Percentiles rank a stretch among this genome's conserved stretches.
Conservation (phyloP, 2,329 filamentous ascomycete species). For the Didymellaceae sp. region DNA sequence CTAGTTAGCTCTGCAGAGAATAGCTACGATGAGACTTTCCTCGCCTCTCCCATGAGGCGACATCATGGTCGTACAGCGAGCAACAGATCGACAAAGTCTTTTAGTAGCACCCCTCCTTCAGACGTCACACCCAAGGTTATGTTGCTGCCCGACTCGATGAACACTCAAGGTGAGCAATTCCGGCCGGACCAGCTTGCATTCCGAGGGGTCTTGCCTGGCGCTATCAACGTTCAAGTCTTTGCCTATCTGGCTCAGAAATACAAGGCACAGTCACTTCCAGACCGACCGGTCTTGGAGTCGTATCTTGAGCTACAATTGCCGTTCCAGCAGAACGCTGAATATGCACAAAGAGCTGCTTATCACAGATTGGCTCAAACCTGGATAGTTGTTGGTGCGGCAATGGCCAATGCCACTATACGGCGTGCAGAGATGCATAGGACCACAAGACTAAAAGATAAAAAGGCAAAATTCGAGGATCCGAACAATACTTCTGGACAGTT, state of each 20-base stretch:
- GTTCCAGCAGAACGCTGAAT: conserved; percentile 61
- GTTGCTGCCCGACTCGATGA: conserved; percentile 59
- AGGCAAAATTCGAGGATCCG: conserved; percentile 15
- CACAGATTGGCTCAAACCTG: conserved; percentile 64
- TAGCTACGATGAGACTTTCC: conserved; percentile 61
- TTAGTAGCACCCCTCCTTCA: conserved; percentile 61
- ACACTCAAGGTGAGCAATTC: conserved; percentile 48
- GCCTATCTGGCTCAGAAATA: conserved; percentile 55
- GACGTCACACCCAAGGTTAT: conserved; percentile 56
- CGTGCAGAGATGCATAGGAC: conserved; percentile 44
- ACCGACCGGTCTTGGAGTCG: conserved; percentile 48
- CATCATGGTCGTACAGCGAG: conserved; percentile 56
- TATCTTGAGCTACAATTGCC: conserved; percentile 48
- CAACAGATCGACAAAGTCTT: conserved; percentile 59
- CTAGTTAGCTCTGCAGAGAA: conserved; percentile 63
- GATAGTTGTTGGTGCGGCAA: conserved; percentile 61
- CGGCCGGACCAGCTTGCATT: conserved; percentile 56
- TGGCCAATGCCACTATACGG: conserved; percentile 57
- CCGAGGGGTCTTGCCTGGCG: conserved; percentile 57
- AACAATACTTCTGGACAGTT: conserved; percentile 18
- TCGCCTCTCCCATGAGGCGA: conserved; percentile 57
- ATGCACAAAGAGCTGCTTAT: conserved; percentile 58
- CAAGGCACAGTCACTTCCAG: conserved; percentile 48
- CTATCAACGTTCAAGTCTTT: conserved; percentile 46
- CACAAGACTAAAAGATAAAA: conserved; percentile 33